A percentile compares a stretch with the other conserved stretches of the same genome.
These are phyloP conservation scores for Fusarium phyllophilum DNA, from an alignment of 2,329 filamentous ascomycete genomes.

Conservation along the genomic window DNA sequence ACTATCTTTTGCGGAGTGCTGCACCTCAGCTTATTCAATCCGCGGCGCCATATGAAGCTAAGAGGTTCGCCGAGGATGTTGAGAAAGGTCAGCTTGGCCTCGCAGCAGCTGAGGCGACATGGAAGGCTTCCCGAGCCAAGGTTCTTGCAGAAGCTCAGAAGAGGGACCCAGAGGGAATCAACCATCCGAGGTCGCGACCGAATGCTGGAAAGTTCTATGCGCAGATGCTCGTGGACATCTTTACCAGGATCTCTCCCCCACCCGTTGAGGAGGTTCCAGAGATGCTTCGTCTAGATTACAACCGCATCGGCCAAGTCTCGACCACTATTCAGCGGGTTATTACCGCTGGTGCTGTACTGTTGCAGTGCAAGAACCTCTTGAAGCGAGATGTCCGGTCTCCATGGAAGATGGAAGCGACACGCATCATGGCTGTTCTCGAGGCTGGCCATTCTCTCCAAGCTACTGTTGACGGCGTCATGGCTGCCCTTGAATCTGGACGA, in stretches of 20 bases:
- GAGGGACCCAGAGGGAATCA: slow-evolving; percentile 75
- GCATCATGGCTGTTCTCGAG: slow-evolving; percentile 77
- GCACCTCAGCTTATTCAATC: slow-evolving; percentile 78
- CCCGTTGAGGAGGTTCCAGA: slow-evolving; percentile 71
- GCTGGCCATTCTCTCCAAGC: slow-evolving; percentile 62
- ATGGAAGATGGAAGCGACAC: slow-evolving; percentile 78
- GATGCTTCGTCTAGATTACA: slow-evolving; percentile 75
- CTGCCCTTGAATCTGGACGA: slow-evolving; percentile 69
- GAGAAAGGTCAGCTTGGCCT: slow-evolving; percentile 65
- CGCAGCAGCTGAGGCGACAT: slow-evolving; percentile 70
- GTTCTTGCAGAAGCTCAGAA: slow-evolving; percentile 72
- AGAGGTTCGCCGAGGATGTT: slow-evolving; percentile 73
- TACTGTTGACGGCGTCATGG: slow-evolving; percentile 69
- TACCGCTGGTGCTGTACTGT: slow-evolving; percentile 76
- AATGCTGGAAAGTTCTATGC: slow-evolving; percentile 78
- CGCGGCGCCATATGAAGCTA: slow-evolving; percentile 78
- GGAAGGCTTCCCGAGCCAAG: slow-evolving; percentile 71
- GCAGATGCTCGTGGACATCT: slow-evolving; percentile 78
- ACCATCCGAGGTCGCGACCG: slow-evolving; percentile 69
- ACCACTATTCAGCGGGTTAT: slow-evolving; percentile 66
- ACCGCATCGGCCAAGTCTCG: slow-evolving; percentile 63
- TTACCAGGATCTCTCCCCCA: slow-evolving; percentile 71
- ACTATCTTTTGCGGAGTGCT: slow-evolving; percentile 78
- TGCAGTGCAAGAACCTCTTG: slow-evolving; percentile 85
- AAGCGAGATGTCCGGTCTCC: slow-evolving; percentile 81